Evolutionary conservation across 2,329 filamentous ascomycete genomes (phyloP).

Genomic region (Colletotrichum siamense): DNA sequence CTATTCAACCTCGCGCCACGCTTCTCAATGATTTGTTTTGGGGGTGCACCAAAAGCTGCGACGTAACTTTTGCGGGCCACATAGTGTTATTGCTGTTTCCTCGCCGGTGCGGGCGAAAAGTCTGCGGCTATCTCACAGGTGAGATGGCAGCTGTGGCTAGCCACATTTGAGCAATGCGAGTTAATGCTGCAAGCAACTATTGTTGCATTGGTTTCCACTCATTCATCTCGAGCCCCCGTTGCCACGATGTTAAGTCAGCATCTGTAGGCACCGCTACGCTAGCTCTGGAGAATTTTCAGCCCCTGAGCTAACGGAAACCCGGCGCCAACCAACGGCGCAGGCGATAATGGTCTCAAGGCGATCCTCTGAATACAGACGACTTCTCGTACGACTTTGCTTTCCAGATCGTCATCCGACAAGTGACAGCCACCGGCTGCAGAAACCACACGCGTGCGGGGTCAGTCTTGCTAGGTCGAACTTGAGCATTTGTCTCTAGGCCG

Average conservation of each 20-base stretch:
- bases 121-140: not conserved
- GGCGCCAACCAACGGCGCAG: not conserved
- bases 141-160: not conserved
- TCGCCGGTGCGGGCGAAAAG: not conserved
- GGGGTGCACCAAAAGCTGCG: not conserved
- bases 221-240: not conserved
- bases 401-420: not conserved
- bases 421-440: not conserved
- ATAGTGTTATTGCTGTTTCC: not conserved
- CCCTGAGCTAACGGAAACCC: not conserved
- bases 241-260: not conserved
- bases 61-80: not conserved
- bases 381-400: not conserved
- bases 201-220: not conserved
- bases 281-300: not conserved
- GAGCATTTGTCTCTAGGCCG: not conserved
- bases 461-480: not conserved
- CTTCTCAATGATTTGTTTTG: not conserved
- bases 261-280: not conserved
- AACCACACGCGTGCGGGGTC: not conserved
- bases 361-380: not conserved
- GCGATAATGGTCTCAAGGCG: not conserved
- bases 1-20: not conserved
- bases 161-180: not conserved
- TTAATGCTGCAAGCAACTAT: not conserved